Conservation (phyloP, 108 stramenopile genomes). For the Skeletonema menzelii region DNA sequence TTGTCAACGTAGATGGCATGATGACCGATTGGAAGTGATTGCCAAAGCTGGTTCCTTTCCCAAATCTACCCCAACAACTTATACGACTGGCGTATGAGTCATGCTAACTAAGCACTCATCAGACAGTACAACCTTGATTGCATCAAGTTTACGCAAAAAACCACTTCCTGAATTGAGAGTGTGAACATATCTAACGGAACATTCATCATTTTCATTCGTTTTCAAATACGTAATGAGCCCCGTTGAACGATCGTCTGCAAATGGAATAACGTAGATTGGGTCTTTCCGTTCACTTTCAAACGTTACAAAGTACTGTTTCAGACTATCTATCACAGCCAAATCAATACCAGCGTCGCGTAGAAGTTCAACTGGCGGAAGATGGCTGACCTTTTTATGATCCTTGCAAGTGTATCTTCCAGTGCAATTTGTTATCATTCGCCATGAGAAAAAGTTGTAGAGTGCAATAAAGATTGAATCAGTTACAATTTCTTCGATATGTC, state of each 20-base stretch:
- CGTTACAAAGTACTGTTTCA: slow-evolving; percentile 18
- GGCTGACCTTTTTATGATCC: slow-evolving; percentile 40
- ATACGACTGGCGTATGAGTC: background rate
- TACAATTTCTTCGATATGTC: slow-evolving; percentile 43
- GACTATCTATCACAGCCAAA: background rate
- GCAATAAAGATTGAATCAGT: slow-evolving; percentile 34
- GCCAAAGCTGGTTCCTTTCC: background rate
- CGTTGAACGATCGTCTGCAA: slow-evolving; percentile 20
- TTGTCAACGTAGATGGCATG: background rate
- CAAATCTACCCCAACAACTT: background rate
- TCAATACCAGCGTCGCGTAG: slow-evolving; percentile 16
- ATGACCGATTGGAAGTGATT: slow-evolving; percentile 16
- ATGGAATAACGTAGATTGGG: slow-evolving; percentile 45
- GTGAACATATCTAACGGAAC: slow-evolving; percentile 38
- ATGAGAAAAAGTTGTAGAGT: slow-evolving; percentile 39
- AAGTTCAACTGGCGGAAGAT: slow-evolving; percentile 27
- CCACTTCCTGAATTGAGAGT: slow-evolving; percentile 55
- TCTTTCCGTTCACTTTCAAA: slow-evolving; percentile 39
- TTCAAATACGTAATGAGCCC: slow-evolving; percentile 54
- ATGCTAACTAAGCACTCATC: slow-evolving; percentile 5
- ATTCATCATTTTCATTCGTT: slow-evolving; percentile 7
- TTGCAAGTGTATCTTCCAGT: slow-evolving; percentile 56
- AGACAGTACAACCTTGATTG: slow-evolving; percentile 32
- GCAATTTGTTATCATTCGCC: slow-evolving; percentile 58
- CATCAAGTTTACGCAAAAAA: slow-evolving; percentile 49